These are phyloP conservation scores for Silene coronaria DNA, from an alignment of 179 eudicot species.

Conservation along the genomic window DNA sequence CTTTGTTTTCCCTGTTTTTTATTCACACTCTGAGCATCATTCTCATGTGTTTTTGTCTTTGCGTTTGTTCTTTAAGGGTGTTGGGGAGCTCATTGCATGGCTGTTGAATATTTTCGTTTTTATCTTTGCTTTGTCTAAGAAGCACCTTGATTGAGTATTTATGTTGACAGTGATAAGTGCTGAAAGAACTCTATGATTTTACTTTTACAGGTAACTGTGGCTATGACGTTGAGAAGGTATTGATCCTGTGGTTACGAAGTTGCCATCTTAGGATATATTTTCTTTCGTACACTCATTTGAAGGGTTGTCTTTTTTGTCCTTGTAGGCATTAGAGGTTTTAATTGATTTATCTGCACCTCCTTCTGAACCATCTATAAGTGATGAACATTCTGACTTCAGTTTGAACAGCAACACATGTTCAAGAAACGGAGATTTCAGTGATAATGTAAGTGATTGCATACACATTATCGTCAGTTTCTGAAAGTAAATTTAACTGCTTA, in stretches of 20 bases:
- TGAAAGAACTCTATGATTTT: slow-evolving; percentile 30
- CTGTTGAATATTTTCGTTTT: neutral
- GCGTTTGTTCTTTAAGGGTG: neutral
- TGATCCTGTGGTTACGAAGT: neutral
- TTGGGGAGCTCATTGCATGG: neutral
- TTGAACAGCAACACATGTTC: slow-evolving; percentile 36
- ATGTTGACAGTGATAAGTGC: slow-evolving; percentile 6
- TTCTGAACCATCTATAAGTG: slow-evolving; percentile 34
- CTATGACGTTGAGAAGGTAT: slow-evolving; percentile 65
- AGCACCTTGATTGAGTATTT: slow-evolving; percentile 8
- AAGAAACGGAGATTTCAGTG: slow-evolving; percentile 35
- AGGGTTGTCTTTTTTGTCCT: slow-evolving; percentile 13
- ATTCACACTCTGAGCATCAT: no score
- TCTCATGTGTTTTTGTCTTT: neutral
- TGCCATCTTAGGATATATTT: neutral
- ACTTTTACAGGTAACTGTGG: slow-evolving; percentile 59
- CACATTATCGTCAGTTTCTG: neutral
- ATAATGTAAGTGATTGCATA: slow-evolving; percentile 45
- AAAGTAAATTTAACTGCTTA: neutral
- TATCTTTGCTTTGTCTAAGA: neutral
- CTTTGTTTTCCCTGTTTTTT: no score
- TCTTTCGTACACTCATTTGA: neutral
- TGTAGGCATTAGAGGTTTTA: slow-evolving; percentile 67
- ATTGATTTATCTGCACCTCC: slow-evolving; percentile 68
- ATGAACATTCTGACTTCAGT: slow-evolving; percentile 27